A percentile compares a stretch with the other conserved stretches of the same genome.
Evolutionary conservation across 768 basidiomycete genomes (phyloP).

Genomic region (Pholiota conissans): DNA sequence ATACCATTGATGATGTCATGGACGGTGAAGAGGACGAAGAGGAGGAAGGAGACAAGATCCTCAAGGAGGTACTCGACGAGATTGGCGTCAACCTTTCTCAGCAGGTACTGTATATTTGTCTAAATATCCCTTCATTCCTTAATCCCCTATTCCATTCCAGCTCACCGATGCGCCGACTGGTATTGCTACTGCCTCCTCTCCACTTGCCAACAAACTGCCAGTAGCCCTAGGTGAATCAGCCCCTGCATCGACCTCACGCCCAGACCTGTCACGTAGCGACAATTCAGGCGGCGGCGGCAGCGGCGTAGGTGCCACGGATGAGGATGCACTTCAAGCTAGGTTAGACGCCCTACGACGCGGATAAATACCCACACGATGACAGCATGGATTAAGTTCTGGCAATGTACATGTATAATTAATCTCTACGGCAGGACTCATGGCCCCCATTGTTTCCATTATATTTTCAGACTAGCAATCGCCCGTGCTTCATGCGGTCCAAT

Average conservation of each 20-base stretch:
- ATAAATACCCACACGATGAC: conserved; percentile 24
- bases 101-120: conserved; percentile 45
- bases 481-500: conserved; percentile 77
- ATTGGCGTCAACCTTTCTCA: conserved; percentile 93
- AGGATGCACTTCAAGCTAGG: conserved; percentile 92
- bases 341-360: conserved; percentile 85
- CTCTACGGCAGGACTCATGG: background rate
- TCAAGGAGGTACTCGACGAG: conserved; percentile 95
- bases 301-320: conserved; percentile 59
- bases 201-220: conserved; percentile 67
- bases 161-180: conserved; percentile 83
- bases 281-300: conserved; percentile 37
- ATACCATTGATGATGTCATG: conserved; percentile 97
- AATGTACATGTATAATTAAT: conserved; percentile 6
- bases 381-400: background rate
- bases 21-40: conserved; percentile 97
- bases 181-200: conserved; percentile 57
- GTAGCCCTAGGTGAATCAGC: conserved; percentile 81
- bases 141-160: conserved; percentile 42
- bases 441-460: conserved; percentile 23
- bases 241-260: conserved; percentile 33
- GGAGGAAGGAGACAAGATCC: conserved; percentile 91
- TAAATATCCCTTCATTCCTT: conserved; percentile 11
- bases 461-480: conserved; percentile 61
- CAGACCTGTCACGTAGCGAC: conserved; percentile 37